These are phyloP conservation scores for Seiridium unicorne DNA, from an alignment of 2,329 filamentous ascomycete genomes.

Conservation along the genomic window DNA sequence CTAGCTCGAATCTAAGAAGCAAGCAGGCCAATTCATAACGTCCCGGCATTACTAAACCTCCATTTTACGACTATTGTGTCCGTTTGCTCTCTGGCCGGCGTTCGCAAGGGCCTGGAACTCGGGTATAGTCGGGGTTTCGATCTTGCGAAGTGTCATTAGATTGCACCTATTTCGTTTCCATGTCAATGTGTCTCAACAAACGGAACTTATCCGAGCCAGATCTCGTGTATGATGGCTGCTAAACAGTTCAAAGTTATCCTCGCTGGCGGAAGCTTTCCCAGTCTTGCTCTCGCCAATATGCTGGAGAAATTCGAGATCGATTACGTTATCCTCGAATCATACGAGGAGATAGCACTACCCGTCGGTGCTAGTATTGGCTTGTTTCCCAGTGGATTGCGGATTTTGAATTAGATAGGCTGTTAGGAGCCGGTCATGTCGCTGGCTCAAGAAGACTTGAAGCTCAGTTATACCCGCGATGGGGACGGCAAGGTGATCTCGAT, in stretches of 20 bases:
- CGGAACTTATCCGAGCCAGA: neutral
- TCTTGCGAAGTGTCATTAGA: too few relatives aligned
- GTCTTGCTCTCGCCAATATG: slow-evolving; percentile 42
- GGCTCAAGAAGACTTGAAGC: neutral
- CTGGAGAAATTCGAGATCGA: slow-evolving; percentile 44
- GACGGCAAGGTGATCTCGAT: slow-evolving; percentile 15
- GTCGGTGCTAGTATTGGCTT: slow-evolving; percentile 48
- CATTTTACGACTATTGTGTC: too few relatives aligned
- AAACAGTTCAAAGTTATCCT: slow-evolving; percentile 34
- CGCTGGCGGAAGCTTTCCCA: slow-evolving; percentile 46
- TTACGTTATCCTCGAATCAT: slow-evolving; percentile 46
- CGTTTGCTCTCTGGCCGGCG: too few relatives aligned
- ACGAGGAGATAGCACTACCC: slow-evolving; percentile 38
- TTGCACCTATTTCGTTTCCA: too few relatives aligned
- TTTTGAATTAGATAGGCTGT: slow-evolving; percentile 50
- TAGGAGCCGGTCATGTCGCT: slow-evolving; percentile 21
- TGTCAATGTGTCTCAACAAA: neutral
- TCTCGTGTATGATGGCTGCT: neutral
- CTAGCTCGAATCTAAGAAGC: too few relatives aligned
- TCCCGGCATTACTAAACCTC: too few relatives aligned
- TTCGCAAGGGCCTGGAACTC: too few relatives aligned
- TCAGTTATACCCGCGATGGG: neutral
- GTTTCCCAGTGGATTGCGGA: slow-evolving; percentile 36
- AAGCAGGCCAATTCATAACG: too few relatives aligned
- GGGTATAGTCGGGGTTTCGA: too few relatives aligned